Conservation (phyloP, 441 rosid genomes). For the Jatropha podagrica region DNA sequence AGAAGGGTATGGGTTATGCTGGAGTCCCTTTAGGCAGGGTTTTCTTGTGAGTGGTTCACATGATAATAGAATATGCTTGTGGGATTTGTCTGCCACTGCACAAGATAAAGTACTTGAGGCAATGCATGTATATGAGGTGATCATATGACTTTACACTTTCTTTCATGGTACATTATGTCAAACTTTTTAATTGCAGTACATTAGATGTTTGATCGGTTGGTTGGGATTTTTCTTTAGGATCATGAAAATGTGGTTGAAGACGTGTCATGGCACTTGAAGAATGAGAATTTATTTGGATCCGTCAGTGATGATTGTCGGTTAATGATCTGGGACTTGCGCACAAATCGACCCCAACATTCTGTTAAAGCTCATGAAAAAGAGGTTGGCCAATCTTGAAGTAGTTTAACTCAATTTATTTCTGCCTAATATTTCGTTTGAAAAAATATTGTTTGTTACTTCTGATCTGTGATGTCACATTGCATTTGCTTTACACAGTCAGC, state of each 20-base stretch:
- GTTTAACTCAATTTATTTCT: not conserved
- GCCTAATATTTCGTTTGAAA: not conserved
- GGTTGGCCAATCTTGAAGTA: conserved; percentile 33
- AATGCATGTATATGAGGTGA: conserved; percentile 65
- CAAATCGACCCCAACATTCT: conserved; percentile 53
- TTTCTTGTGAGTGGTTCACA: conserved; percentile 84
- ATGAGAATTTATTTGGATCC: conserved; percentile 76
- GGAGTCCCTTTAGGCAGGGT: conserved; percentile 80
- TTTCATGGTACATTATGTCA: not conserved
- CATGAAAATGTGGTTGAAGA: conserved; percentile 71
- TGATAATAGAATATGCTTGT: conserved; percentile 72
- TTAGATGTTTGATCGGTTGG: conserved; percentile 17
- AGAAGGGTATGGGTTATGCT: conserved; percentile 88
- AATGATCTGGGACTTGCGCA: conserved; percentile 80
- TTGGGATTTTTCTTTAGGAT: conserved; percentile 41
- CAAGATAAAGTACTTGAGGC: conserved; percentile 57
- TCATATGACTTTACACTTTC: conserved; percentile 12
- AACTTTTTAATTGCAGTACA: conserved; percentile 3
- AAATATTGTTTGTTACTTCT: not conserved
- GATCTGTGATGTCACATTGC: not conserved
- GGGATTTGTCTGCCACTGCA: conserved; percentile 65
- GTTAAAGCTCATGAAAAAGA: conserved; percentile 79
- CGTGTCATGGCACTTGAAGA: conserved; percentile 83
- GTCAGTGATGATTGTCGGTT: conserved; percentile 70
- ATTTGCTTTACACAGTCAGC: not conserved